phyloP scores from a whole-genome alignment of 441 rosid species.

The Adansonia grandidieri region DNA sequence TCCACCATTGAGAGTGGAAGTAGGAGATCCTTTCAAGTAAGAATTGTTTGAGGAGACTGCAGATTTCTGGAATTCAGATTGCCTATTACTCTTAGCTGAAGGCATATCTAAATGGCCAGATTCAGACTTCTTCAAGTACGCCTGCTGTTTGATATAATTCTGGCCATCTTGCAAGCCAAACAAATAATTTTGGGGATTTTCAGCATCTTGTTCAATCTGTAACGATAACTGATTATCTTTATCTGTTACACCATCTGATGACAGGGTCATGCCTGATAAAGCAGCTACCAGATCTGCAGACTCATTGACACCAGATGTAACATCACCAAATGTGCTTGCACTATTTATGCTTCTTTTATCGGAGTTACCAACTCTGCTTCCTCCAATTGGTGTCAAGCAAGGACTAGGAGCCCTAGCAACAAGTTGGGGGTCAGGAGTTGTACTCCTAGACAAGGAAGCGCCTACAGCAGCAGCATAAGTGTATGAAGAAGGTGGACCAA shows the following conservation, averaged over 20 bases:
- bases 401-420: constrained; percentile 91
- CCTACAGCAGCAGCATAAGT: constrained; percentile 87
- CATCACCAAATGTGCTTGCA: constrained; percentile 60
- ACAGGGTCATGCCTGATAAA: constrained; percentile 72
- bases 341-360: constrained; percentile 63
- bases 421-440: constrained; percentile 89
- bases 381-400: constrained; percentile 82
- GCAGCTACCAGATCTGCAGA: constrained; percentile 66
- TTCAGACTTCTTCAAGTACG: constrained; percentile 51
- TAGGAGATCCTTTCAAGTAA: constrained; percentile 70
- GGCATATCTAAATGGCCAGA: constrained; percentile 55
- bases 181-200: constrained; percentile 58
- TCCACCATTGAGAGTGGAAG: constrained; percentile 54
- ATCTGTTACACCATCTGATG: constrained; percentile 47
- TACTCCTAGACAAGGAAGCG: constrained; percentile 74
- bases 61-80: constrained; percentile 48
- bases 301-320: constrained; percentile 55
- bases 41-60: constrained; percentile 42
- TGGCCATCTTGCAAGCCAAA: constrained; percentile 58
- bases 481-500: constrained; percentile 57
- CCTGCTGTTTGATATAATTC: constrained; percentile 54
- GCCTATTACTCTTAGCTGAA: constrained; percentile 51
- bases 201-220: constrained; percentile 51
- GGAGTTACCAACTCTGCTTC: constrained; percentile 57
- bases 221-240: constrained; percentile 47